Conservation (phyloP, 2,329 filamentous ascomycete species). For the Aspergillus niger region DNA sequence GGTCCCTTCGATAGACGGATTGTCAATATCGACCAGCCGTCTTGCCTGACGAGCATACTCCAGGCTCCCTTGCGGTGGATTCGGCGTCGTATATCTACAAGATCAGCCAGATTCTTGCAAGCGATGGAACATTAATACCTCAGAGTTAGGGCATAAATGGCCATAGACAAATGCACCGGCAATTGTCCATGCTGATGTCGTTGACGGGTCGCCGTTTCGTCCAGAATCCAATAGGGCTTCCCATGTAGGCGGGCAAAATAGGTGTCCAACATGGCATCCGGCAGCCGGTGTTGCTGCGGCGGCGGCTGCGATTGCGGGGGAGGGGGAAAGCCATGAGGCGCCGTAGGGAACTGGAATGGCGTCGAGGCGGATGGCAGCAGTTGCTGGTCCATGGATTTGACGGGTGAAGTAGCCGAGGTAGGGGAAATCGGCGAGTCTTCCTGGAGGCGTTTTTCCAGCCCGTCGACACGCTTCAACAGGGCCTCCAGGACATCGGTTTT, state of each 20-base stretch:
- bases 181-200: constrained; percentile 69
- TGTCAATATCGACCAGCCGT: constrained; percentile 72
- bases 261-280: constrained; percentile 69
- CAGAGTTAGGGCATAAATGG: constrained; percentile 58
- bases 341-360: not conserved
- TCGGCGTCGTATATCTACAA: constrained; percentile 71
- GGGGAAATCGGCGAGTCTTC: constrained; percentile 54
- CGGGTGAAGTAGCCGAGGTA: constrained; percentile 51
- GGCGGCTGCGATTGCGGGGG: constrained; percentile 45
- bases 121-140: constrained; percentile 21
- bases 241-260: constrained; percentile 80
- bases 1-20: constrained; percentile 75
- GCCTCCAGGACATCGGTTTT: constrained; percentile 89
- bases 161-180: constrained; percentile 52
- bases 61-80: constrained; percentile 68
- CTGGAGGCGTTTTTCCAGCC: constrained; percentile 76
- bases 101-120: constrained; percentile 14
- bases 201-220: constrained; percentile 74
- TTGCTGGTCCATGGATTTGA: constrained; percentile 20
- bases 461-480: constrained; percentile 79
- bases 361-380: constrained; percentile 16
- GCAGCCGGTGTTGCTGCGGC: constrained; percentile 43
- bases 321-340: constrained; percentile 15
- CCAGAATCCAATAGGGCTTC: constrained; percentile 79
- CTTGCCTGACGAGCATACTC: constrained; percentile 73